Percentiles rank a stretch among this genome's conserved stretches.
Evolutionary conservation across 768 basidiomycete species (phyloP).

Genomic region (Amanita muscaria): DNA sequence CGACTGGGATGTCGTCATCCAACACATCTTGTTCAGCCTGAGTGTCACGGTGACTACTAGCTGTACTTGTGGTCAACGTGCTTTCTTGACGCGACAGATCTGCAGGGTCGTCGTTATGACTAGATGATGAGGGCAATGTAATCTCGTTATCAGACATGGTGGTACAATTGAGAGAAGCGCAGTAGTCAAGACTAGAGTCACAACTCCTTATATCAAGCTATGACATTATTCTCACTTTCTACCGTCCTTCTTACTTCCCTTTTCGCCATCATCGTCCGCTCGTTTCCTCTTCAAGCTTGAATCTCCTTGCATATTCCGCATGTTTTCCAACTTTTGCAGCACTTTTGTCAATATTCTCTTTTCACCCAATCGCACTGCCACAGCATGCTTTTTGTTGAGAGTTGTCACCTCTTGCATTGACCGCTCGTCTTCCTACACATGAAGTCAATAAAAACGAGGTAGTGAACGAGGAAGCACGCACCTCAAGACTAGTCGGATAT

Average conservation of each 20-base stretch:
- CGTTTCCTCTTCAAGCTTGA: constrained; percentile 9
- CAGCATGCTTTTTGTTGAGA: constrained; percentile 48
- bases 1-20: constrained; percentile 15
- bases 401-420: constrained; percentile 28
- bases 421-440: constrained; percentile 43
- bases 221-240: constrained; percentile 3
- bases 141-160: constrained; percentile 3
- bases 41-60: too few relatives aligned
- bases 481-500: constrained; percentile 57
- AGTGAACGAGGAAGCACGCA: constrained; percentile 20
- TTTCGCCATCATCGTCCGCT: background rate
- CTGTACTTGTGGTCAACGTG: too few relatives aligned
- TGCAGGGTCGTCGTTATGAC: background rate
- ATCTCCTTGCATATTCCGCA: background rate
- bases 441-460: constrained; percentile 4
- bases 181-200: background rate
- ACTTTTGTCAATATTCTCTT: constrained; percentile 49
- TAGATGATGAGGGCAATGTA: background rate
- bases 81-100: too few relatives aligned
- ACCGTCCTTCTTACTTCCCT: constrained; percentile 6
- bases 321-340: constrained; percentile 16
- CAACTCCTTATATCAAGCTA: constrained; percentile 1
- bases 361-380: constrained; percentile 73
- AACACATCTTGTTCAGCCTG: background rate
- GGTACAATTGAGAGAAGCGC: constrained; percentile 2